These are phyloP conservation scores for Alternaria solani DNA, from an alignment of 2,329 filamentous ascomycete species.

Conservation along the genomic window DNA sequence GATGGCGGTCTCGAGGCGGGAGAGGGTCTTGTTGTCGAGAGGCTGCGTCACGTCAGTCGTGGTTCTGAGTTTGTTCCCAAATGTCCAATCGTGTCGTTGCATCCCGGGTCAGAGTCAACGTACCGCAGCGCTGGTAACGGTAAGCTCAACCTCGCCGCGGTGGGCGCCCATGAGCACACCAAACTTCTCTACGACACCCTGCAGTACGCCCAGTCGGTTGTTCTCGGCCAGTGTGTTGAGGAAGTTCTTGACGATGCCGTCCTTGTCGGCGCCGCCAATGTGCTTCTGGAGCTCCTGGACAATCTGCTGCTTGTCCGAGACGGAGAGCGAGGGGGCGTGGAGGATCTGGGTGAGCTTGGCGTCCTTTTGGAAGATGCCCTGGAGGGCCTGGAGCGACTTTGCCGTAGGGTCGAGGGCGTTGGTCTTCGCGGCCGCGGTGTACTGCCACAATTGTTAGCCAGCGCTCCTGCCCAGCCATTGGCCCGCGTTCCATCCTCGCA, in stretches of 20 bases:
- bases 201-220: slow-evolving; percentile 87
- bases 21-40: slow-evolving; percentile 86
- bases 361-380: slow-evolving; percentile 79
- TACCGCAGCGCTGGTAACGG: slow-evolving; percentile 89
- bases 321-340: slow-evolving; percentile 78
- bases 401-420: slow-evolving; percentile 84
- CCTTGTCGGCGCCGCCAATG: slow-evolving; percentile 72
- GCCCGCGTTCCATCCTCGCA: slow-evolving; percentile 24
- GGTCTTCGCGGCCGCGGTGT: slow-evolving; percentile 92
- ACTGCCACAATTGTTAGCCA: slow-evolving; percentile 64
- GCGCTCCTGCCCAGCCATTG: slow-evolving; percentile 29
- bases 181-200: slow-evolving; percentile 88
- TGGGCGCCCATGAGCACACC: slow-evolving; percentile 84
- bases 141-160: slow-evolving; percentile 91
- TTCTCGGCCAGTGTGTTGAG: slow-evolving; percentile 89
- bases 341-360: slow-evolving; percentile 80
- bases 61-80: not conserved
- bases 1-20: slow-evolving; percentile 85
- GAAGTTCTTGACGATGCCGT: slow-evolving; percentile 92
- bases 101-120: slow-evolving; percentile 42
- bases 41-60: slow-evolving; percentile 60
- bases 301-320: slow-evolving; percentile 84
- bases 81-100: not conserved
- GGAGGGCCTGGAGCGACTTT: slow-evolving; percentile 77
- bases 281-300: slow-evolving; percentile 88